Percentiles rank a stretch among this genome's conserved stretches.
Evolutionary conservation across 345 rosid genomes (phyloP).

Genomic region (Lagerstroemia speciosa): DNA sequence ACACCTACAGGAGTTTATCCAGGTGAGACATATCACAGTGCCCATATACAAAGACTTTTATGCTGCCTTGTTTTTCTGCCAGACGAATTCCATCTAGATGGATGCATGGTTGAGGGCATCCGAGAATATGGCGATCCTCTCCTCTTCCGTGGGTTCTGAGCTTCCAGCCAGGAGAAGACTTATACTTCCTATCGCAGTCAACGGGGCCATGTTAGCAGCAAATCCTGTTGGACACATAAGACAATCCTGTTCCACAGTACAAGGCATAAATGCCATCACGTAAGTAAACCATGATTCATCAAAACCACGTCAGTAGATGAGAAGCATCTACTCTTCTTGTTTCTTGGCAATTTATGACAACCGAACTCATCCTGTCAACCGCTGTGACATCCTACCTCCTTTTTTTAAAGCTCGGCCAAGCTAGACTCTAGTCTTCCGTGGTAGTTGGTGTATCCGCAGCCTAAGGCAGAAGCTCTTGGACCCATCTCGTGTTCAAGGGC

Average conservation of each 20-base stretch:
- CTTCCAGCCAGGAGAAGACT: conserved; percentile 50
- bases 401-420: conserved; percentile 81
- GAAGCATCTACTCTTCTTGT: background rate
- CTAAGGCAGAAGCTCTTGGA: conserved; percentile 89
- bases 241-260: conserved; percentile 60
- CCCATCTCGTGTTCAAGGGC: conserved; percentile 89
- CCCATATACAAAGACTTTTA: conserved; percentile 54
- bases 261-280: conserved; percentile 13
- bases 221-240: conserved; percentile 97
- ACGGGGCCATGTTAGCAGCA: conserved; percentile 88
- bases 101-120: conserved; percentile 96
- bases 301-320: background rate
- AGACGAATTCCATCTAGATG: conserved; percentile 86
- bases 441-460: conserved; percentile 84
- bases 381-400: too few relatives aligned
- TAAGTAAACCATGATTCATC: background rate
- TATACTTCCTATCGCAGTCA: conserved; percentile 83
- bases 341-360: background rate
- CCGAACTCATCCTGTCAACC: too few relatives aligned
- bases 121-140: conserved; percentile 78
- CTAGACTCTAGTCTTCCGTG: conserved; percentile 71
- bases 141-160: conserved; percentile 34
- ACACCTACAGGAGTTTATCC: conserved; percentile 49
- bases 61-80: conserved; percentile 60
- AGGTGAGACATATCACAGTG: conserved; percentile 89